A percentile compares a stretch with the other conserved stretches of the same genome.
These are phyloP conservation scores for Nannizziopsis barbatae DNA, from an alignment of 2,329 filamentous ascomycete genomes.

Conservation along the genomic window DNA sequence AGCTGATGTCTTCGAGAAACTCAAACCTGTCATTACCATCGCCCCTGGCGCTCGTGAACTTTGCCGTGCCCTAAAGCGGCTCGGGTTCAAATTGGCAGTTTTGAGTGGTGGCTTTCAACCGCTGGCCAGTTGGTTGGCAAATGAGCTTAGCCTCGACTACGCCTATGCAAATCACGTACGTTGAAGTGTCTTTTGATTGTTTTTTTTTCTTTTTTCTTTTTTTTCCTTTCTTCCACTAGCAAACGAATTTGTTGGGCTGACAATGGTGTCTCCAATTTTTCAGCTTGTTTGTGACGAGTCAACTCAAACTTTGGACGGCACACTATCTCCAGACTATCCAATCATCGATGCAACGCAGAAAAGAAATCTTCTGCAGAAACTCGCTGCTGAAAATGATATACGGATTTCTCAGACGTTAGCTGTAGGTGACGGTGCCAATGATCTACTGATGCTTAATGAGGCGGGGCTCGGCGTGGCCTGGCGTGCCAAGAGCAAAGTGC, in stretches of 20 bases:
- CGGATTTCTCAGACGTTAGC: conserved; percentile 45
- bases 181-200: conserved; percentile 6
- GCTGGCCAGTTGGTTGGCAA: conserved; percentile 74
- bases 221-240: no score
- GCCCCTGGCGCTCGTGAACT: conserved; percentile 70
- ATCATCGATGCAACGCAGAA: conserved; percentile 53
- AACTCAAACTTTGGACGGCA: conserved; percentile 45
- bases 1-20: conserved; percentile 63
- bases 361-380: conserved; percentile 42
- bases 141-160: conserved; percentile 71
- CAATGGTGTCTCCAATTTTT: not conserved
- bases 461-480: conserved; percentile 54
- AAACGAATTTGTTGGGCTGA: conserved; percentile 4
- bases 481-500: conserved; percentile 54
- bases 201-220: no score
- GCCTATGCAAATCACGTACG: conserved; percentile 73
- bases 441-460: conserved; percentile 52
- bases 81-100: conserved; percentile 82
- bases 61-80: conserved; percentile 58
- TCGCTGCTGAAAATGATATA: conserved; percentile 46
- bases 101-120: conserved; percentile 87
- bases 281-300: conserved; percentile 40
- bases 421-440: conserved; percentile 55
- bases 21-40: conserved; percentile 64
- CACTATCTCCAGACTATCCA: conserved; percentile 42